Conservation (phyloP, 371 early-diverging fungal species). For the Syncephalastrum monosporum region DNA sequence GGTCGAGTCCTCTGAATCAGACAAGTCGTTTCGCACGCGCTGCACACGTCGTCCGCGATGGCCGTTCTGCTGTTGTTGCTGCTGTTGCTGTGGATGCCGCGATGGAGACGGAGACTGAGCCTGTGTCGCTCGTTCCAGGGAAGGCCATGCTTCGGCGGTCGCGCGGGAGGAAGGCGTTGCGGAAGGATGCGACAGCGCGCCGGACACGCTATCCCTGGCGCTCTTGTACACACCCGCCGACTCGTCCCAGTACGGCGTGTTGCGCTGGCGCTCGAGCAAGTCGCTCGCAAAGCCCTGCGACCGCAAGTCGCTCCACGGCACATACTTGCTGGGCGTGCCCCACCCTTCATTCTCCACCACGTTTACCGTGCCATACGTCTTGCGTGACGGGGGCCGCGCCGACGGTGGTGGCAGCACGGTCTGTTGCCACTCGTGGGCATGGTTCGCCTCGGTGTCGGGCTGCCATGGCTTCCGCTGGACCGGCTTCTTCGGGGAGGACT, state of each 20-base stretch:
- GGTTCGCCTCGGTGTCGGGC: slow-evolving; percentile 6
- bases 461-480: slow-evolving; percentile 7
- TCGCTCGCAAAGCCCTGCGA: slow-evolving; percentile 41
- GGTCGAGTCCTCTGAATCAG: too few species aligned
- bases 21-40: too few species aligned
- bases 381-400: neutral
- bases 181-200: neutral
- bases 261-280: slow-evolving; percentile 35
- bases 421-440: slow-evolving; percentile 15
- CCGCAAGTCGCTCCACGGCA: slow-evolving; percentile 35
- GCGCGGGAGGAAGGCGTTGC: neutral
- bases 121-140: neutral
- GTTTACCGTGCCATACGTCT: neutral
- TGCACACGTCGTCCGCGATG: too few species aligned
- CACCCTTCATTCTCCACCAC: slow-evolving; percentile 31
- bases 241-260: slow-evolving; percentile 31
- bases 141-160: neutral
- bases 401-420: neutral
- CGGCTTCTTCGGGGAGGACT: neutral
- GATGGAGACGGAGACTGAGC: neutral
- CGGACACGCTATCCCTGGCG: slow-evolving; percentile 4
- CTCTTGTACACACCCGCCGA: slow-evolving; percentile 12
- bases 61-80: neutral
- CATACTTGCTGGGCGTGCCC: slow-evolving; percentile 24
- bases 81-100: neutral